A percentile compares a stretch with the other conserved stretches of the same genome.
Conservation (phyloP, 148 eudicot genomes). For the Arctostaphylos glauca region DNA sequence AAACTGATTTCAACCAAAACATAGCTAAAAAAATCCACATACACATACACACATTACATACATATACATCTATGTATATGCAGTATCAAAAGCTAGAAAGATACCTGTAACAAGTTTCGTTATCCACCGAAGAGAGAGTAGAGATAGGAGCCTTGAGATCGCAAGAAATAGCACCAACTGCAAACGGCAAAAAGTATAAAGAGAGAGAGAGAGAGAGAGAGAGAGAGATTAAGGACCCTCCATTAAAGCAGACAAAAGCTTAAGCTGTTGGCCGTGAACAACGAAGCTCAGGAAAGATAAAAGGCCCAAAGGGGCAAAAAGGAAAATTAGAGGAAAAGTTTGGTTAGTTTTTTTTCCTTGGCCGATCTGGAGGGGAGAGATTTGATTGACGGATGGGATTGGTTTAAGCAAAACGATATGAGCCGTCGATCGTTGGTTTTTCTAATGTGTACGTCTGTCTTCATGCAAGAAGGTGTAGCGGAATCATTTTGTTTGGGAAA, state of each 20-base stretch:
- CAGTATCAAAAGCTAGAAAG: background rate
- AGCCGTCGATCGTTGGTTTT: slow-evolving; percentile 21
- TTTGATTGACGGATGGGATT: slow-evolving; percentile 28
- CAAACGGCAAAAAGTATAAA: background rate
- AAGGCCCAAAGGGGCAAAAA: slow-evolving; percentile 18
- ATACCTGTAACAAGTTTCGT: slow-evolving; percentile 7
- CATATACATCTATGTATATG: too few species aligned
- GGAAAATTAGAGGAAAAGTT: slow-evolving; percentile 20
- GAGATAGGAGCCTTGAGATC: background rate
- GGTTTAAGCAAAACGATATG: background rate
- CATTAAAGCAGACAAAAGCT: slow-evolving; percentile 46
- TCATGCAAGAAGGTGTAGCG: background rate
- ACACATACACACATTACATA: background rate
- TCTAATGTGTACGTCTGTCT: background rate
- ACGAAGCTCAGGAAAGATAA: slow-evolving; percentile 28
- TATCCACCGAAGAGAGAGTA: background rate
- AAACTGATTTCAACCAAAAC: background rate
- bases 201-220: slow-evolving; percentile 33
- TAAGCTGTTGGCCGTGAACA: slow-evolving; percentile 24
- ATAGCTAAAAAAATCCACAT: background rate
- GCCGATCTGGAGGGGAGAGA: slow-evolving; percentile 1
- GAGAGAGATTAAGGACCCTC: slow-evolving; percentile 54
- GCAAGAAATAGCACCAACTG: background rate
- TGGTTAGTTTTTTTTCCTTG: background rate
- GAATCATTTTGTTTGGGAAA: slow-evolving; percentile 8